phyloP scores from a whole-genome alignment of 2,329 filamentous ascomycete genomes.

The Ophiostoma tasmaniense region DNA sequence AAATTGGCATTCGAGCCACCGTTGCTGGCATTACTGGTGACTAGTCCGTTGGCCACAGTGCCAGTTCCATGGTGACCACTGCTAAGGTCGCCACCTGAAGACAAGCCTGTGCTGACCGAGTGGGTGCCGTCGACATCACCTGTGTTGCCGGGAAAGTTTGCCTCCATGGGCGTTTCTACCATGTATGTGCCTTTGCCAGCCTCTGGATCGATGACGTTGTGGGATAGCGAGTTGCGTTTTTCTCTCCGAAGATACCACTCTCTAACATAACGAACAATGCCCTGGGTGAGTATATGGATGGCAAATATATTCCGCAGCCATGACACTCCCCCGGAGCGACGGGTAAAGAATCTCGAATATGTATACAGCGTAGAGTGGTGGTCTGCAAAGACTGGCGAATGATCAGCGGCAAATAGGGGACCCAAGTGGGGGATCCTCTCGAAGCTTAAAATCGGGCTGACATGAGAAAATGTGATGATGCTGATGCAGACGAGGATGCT shows the following conservation, averaged over 20 bases:
- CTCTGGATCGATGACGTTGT: slow-evolving; percentile 52
- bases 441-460: slow-evolving; percentile 36
- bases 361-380: slow-evolving; percentile 42
- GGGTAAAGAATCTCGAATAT: slow-evolving; percentile 36
- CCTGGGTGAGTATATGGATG: slow-evolving; percentile 68
- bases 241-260: slow-evolving; percentile 59
- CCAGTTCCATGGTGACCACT: not conserved
- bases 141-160: not conserved
- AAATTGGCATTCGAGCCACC: not conserved
- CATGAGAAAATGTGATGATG: slow-evolving; percentile 53
- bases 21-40: not conserved
- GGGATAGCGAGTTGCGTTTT: slow-evolving; percentile 38
- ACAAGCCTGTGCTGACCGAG: not conserved
- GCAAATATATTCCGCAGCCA: slow-evolving; percentile 62
- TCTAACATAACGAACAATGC: slow-evolving; percentile 60
- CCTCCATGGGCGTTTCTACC: slow-evolving; percentile 30
- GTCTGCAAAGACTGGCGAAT: slow-evolving; percentile 31
- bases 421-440: slow-evolving; percentile 38
- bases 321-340: slow-evolving; percentile 51
- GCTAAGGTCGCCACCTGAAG: not conserved
- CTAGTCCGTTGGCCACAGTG: not conserved
- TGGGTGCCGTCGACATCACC: not conserved
- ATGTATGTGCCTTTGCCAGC: slow-evolving; percentile 41
- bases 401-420: slow-evolving; percentile 25
- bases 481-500: slow-evolving; percentile 63